These are phyloP conservation scores for Crepidotus variabilis DNA, from an alignment of 768 basidiomycete genomes.

Conservation along the genomic window DNA sequence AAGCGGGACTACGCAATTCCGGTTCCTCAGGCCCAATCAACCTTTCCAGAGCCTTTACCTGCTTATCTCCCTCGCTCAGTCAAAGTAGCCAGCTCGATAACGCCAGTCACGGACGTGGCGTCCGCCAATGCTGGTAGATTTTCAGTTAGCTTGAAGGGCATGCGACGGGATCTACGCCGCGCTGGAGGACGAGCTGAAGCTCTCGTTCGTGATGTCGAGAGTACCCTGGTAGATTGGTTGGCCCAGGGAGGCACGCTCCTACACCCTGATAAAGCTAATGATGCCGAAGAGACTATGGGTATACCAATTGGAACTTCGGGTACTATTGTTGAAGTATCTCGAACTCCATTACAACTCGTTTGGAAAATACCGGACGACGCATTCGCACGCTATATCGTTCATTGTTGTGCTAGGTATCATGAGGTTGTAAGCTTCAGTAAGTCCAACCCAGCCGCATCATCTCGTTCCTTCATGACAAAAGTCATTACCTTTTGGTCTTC, in stretches of 20 bases:
- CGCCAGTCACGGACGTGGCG: constrained; percentile 39
- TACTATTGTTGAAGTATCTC: constrained; percentile 59
- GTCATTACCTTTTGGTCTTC: not conserved
- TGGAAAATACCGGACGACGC: constrained; percentile 72
- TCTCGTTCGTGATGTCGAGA: constrained; percentile 68
- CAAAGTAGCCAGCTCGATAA: constrained; percentile 40
- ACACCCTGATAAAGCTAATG: constrained; percentile 36
- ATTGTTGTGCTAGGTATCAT: constrained; percentile 79
- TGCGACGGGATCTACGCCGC: constrained; percentile 61
- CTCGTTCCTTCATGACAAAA: not conserved
- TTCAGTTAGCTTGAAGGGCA: constrained; percentile 72
- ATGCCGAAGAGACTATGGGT: constrained; percentile 25
- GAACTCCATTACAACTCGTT: constrained; percentile 63
- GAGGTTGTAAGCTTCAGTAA: constrained; percentile 79
- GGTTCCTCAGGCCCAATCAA: constrained; percentile 41
- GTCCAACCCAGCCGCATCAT: constrained; percentile 23
- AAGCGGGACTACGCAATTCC: constrained; percentile 49
- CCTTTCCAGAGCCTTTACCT: constrained; percentile 78
- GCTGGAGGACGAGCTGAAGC: constrained; percentile 55
- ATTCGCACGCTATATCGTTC: constrained; percentile 78
- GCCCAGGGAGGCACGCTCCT: constrained; percentile 50
- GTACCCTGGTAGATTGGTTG: constrained; percentile 62
- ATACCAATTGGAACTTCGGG: constrained; percentile 48
- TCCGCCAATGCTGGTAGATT: constrained; percentile 74
- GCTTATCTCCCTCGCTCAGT: constrained; percentile 60